Evolutionary conservation across 2,329 filamentous ascomycete genomes (phyloP).

Genomic region (Aspergillus brasiliensis): DNA sequence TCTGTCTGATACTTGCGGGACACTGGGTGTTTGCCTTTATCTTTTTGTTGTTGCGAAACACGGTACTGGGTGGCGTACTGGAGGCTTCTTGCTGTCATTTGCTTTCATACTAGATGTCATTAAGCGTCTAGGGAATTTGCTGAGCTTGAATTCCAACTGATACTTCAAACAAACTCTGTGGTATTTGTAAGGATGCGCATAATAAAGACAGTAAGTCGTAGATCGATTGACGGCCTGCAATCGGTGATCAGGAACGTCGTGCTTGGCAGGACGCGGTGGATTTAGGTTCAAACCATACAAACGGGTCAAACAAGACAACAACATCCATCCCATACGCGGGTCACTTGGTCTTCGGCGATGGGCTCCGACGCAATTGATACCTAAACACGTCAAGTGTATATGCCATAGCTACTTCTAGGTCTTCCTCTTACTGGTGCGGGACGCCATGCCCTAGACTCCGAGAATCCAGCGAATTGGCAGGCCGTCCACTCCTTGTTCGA

Average conservation of each 20-base stretch:
- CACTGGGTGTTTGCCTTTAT: constrained; percentile 14
- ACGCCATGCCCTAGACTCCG: constrained; percentile 10
- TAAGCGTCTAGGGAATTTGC: constrained; percentile 8
- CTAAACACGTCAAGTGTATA: background rate
- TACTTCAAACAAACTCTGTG: background rate
- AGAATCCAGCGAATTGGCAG: constrained; percentile 3
- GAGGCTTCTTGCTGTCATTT: constrained; percentile 18
- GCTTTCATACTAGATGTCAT: constrained; percentile 5
- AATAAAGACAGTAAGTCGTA: background rate
- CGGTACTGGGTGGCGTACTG: constrained; percentile 22
- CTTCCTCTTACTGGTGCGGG: constrained; percentile 5
- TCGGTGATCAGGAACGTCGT: background rate
- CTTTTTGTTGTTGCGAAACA: constrained; percentile 3
- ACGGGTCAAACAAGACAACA: constrained; percentile 28
- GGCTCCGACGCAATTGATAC: background rate
- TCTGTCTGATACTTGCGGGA: constrained; percentile 22
- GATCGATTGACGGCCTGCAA: background rate
- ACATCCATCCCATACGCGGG: constrained; percentile 13
- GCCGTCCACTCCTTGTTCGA: background rate
- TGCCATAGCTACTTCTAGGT: background rate
- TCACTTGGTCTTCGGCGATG: background rate
- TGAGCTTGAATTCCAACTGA: constrained; percentile 4
- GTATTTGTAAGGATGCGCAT: no score
- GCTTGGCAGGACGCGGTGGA: constrained; percentile 20
- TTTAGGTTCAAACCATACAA: constrained; percentile 23